Conservation (phyloP, 2,329 filamentous ascomycete genomes). For the Domatiomyces globalis region DNA sequence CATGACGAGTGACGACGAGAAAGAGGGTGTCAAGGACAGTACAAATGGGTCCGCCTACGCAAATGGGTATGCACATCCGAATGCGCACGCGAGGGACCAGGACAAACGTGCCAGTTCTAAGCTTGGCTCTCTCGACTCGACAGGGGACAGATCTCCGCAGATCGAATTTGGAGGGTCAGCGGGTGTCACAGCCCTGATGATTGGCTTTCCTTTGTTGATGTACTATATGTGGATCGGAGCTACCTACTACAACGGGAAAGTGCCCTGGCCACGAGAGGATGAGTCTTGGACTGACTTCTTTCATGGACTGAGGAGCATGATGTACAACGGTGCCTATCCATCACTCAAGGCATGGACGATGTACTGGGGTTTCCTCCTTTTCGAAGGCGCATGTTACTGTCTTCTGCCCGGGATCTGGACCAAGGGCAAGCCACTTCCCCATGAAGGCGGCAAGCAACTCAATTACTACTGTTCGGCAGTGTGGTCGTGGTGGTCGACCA, state of each 20-base stretch:
- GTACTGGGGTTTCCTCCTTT: slow-evolving; percentile 87
- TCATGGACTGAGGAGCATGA: slow-evolving; percentile 53
- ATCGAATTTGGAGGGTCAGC: slow-evolving; percentile 76
- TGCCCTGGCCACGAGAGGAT: slow-evolving; percentile 52
- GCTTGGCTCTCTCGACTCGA: slow-evolving; percentile 18
- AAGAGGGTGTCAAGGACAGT: slow-evolving; percentile 4
- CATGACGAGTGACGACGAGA: not conserved
- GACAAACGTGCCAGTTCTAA: slow-evolving; percentile 3
- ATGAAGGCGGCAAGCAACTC: slow-evolving; percentile 71
- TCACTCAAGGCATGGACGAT: slow-evolving; percentile 71
- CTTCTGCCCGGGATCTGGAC: slow-evolving; percentile 74
- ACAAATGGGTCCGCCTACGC: slow-evolving; percentile 7
- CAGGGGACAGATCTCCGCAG: slow-evolving; percentile 36
- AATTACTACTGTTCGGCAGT: slow-evolving; percentile 90
- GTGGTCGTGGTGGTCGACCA: slow-evolving; percentile 74
- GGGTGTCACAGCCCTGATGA: slow-evolving; percentile 76
- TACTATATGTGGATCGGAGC: slow-evolving; percentile 99
- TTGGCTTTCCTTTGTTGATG: slow-evolving; percentile 86
- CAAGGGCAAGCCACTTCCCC: slow-evolving; percentile 75
- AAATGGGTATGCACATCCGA: slow-evolving; percentile 14
- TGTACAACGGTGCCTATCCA: slow-evolving; percentile 76
- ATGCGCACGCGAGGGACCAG: slow-evolving; percentile 11
- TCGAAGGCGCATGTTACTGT: slow-evolving; percentile 72
- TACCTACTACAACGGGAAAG: slow-evolving; percentile 74
- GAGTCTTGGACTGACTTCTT: slow-evolving; percentile 60